These are phyloP conservation scores for Plasmodium coatneyi DNA, from an alignment of 169 alveolate species.

Conservation along the genomic window DNA sequence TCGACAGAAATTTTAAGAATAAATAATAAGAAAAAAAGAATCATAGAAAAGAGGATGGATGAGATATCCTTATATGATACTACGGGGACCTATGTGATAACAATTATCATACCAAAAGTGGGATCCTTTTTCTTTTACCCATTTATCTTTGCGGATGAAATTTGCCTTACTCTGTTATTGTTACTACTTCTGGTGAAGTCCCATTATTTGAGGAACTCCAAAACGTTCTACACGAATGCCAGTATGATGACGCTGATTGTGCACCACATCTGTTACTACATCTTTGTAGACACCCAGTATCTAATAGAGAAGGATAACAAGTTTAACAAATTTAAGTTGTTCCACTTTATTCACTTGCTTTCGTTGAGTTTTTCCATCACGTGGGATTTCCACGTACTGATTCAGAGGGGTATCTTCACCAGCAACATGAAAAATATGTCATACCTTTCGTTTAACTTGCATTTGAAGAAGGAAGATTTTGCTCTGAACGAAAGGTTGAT, in stretches of 20 bases:
- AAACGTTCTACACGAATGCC: slow-evolving; percentile 74
- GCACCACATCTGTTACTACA: slow-evolving; percentile 73
- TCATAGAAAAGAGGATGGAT: slow-evolving; percentile 45
- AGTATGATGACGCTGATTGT: slow-evolving; percentile 63
- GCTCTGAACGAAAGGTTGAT: slow-evolving; percentile 9
- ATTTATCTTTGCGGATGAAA: slow-evolving; percentile 65
- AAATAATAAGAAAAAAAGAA: slow-evolving; percentile 75
- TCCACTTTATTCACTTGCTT: slow-evolving; percentile 69
- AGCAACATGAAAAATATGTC: slow-evolving; percentile 53
- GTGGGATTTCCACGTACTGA: slow-evolving; percentile 56
- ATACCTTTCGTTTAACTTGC: slow-evolving; percentile 15
- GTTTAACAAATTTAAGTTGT: slow-evolving; percentile 64
- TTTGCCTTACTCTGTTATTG: slow-evolving; percentile 46
- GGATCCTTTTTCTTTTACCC: slow-evolving; percentile 68
- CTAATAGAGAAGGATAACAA: slow-evolving; percentile 53
- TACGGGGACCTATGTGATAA: slow-evolving; percentile 34
- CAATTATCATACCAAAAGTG: slow-evolving; percentile 58
- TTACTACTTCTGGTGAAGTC: slow-evolving; percentile 29
- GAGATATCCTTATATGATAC: slow-evolving; percentile 61
- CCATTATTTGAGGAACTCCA: slow-evolving; percentile 28
- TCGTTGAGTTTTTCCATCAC: slow-evolving; percentile 64
- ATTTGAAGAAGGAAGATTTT: slow-evolving; percentile 66
- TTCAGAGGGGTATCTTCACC: slow-evolving; percentile 68
- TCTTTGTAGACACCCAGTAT: slow-evolving; percentile 63
- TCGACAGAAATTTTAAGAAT: slow-evolving; percentile 54